Conservation (phyloP, 345 rosid genomes). For the Dipteronia dyeriana region DNA sequence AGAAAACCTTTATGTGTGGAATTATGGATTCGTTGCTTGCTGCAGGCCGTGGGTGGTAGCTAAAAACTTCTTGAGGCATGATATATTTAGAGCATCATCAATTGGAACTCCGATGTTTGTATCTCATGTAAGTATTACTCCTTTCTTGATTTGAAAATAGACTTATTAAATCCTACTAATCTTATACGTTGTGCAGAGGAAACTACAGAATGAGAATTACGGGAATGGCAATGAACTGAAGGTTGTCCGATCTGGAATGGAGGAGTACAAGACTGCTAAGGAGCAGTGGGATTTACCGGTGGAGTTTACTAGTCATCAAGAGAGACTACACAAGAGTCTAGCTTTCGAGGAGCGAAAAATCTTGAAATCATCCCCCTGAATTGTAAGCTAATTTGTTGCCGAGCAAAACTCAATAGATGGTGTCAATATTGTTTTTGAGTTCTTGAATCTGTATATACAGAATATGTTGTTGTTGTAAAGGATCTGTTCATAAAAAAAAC, state of each 20-base stretch:
- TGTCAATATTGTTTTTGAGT: no score
- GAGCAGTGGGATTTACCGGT: slow-evolving; percentile 31
- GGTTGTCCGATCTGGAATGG: slow-evolving; percentile 33
- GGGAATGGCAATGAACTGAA: slow-evolving; percentile 21
- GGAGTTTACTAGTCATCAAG: slow-evolving; percentile 37
- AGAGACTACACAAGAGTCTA: slow-evolving; percentile 30
- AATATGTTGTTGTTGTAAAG: not conserved
- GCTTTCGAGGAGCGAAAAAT: slow-evolving; percentile 29
- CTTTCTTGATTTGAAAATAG: not conserved
- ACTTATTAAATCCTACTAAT: not conserved
- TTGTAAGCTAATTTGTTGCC: no score
- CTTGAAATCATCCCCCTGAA: slow-evolving; percentile 13
- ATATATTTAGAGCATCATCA: not conserved
- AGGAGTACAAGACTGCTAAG: slow-evolving; percentile 36
- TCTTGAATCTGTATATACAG: no score
- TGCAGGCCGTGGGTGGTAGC: slow-evolving; percentile 50
- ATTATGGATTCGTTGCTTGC: slow-evolving; percentile 6
- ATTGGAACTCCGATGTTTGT: slow-evolving; percentile 21
- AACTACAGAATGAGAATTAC: not conserved
- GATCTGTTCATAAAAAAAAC: no score
- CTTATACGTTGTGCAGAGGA: slow-evolving; percentile 15
- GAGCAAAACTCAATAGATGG: no score
- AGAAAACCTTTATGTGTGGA: not conserved
- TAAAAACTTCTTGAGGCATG: slow-evolving; percentile 18
- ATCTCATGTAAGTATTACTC: slow-evolving; percentile 25